Evolutionary conservation across 2,329 filamentous ascomycete species (phyloP).

Genomic region (Ceratocystis eucalypticola): DNA sequence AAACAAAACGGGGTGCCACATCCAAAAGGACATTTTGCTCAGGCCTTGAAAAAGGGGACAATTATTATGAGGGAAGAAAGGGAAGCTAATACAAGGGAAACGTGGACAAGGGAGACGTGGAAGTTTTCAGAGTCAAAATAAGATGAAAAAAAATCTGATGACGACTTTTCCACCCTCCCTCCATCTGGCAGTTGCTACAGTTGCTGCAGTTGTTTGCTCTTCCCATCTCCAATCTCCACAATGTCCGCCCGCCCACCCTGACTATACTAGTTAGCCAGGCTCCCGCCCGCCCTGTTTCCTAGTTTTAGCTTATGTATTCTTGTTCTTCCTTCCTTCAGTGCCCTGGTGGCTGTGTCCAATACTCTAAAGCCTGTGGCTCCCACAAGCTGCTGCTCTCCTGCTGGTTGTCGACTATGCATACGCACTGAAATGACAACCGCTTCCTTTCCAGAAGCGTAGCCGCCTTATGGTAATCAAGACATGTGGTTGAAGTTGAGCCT

Average conservation of each 20-base stretch:
- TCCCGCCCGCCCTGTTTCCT: background rate
- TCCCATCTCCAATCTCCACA: background rate
- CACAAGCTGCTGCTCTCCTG: background rate
- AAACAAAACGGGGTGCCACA: background rate
- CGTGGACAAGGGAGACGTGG: background rate
- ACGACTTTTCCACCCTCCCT: background rate
- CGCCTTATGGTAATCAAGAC: background rate
- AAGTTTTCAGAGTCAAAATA: background rate
- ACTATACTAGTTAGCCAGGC: too few relatives aligned
- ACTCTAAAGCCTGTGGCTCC: background rate
- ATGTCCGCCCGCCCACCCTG: too few relatives aligned
- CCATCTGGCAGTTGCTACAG: too few relatives aligned
- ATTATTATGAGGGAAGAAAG: background rate
- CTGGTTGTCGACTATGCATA: background rate
- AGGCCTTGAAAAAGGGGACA: background rate
- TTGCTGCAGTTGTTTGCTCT: background rate
- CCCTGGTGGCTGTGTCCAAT: background rate
- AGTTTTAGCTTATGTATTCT: background rate
- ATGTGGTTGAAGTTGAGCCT: background rate
- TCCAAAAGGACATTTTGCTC: background rate
- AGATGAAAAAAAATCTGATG: background rate
- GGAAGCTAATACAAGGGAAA: background rate
- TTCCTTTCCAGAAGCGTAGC: background rate
- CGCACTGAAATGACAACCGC: background rate
- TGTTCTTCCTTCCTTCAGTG: background rate